These are phyloP conservation scores for Alternaria triticina DNA, from an alignment of 2,329 filamentous ascomycete species.

Conservation along the genomic window DNA sequence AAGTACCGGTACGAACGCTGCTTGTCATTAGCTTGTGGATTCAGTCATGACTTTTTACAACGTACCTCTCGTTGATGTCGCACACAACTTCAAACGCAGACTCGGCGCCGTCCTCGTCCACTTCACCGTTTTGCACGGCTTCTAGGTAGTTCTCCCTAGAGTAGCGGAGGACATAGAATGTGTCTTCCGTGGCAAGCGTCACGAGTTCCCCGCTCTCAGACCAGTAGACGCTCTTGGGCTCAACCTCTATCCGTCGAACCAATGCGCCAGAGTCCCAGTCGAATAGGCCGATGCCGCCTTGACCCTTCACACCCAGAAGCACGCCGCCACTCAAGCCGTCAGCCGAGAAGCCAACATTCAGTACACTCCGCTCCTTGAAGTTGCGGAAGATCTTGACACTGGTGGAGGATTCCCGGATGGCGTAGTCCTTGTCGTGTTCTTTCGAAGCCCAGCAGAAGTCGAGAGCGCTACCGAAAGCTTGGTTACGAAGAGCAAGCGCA, in stretches of 20 bases:
- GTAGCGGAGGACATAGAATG: slow-evolving; percentile 91
- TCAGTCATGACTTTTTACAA: slow-evolving; percentile 18
- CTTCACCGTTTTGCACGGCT: slow-evolving; percentile 79
- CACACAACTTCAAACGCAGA: slow-evolving; percentile 95
- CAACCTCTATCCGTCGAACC: slow-evolving; percentile 88
- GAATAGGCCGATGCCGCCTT: slow-evolving; percentile 93
- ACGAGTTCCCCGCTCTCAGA: slow-evolving; percentile 95
- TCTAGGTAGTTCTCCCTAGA: slow-evolving; percentile 87
- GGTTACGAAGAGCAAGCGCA: slow-evolving; percentile 93
- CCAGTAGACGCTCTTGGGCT: slow-evolving; percentile 83
- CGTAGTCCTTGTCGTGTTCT: slow-evolving; percentile 98
- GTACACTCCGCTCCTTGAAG: slow-evolving; percentile 90
- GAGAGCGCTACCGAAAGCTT: slow-evolving; percentile 91
- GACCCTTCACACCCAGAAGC: slow-evolving; percentile 90
- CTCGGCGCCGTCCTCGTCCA: slow-evolving; percentile 92
- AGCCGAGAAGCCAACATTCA: slow-evolving; percentile 94
- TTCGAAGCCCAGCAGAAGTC: slow-evolving; percentile 98
- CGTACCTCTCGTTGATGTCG: slow-evolving; percentile 86
- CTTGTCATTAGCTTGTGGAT: slow-evolving; percentile 14
- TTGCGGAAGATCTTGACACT: slow-evolving; percentile 98
- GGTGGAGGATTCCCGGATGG: slow-evolving; percentile 91
- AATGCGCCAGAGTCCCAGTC: slow-evolving; percentile 92
- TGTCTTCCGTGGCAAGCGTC: slow-evolving; percentile 90
- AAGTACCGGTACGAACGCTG: slow-evolving; percentile 90
- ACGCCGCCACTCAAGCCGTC: slow-evolving; percentile 90